Evolutionary conservation across 441 rosid genomes (phyloP).

Genomic region (Macaranga tanarius): DNA sequence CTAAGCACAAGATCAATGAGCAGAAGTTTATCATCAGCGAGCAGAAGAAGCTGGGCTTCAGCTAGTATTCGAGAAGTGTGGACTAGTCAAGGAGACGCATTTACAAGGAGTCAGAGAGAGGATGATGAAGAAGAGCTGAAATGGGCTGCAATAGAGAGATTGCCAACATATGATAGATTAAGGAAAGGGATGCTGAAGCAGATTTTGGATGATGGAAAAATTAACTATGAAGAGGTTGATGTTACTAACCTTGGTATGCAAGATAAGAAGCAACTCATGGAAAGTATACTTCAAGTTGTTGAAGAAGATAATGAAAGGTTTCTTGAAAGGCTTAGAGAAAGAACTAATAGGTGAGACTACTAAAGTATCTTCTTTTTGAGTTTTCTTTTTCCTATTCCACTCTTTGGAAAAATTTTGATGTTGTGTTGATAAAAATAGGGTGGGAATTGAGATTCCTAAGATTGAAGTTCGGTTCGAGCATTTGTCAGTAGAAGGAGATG

Average conservation of each 20-base stretch:
- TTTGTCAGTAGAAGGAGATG: slow-evolving; percentile 54
- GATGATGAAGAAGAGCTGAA: slow-evolving; percentile 62
- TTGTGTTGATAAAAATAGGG: slow-evolving; percentile 28
- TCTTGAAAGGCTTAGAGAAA: slow-evolving; percentile 44
- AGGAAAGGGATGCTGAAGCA: slow-evolving; percentile 43
- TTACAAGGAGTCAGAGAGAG: slow-evolving; percentile 44
- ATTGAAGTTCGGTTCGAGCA: slow-evolving; percentile 57
- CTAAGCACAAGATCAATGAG: slow-evolving; percentile 37
- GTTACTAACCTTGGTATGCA: slow-evolving; percentile 42
- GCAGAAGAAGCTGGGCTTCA: slow-evolving; percentile 44
- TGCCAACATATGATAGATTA: slow-evolving; percentile 56
- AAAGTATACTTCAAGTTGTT: slow-evolving; percentile 44
- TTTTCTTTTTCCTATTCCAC: background rate
- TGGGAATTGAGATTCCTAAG: slow-evolving; percentile 55
- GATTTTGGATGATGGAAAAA: slow-evolving; percentile 39
- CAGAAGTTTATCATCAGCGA: slow-evolving; percentile 36
- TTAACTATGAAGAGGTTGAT: slow-evolving; percentile 48
- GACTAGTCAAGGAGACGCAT: slow-evolving; percentile 40
- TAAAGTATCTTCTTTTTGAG: background rate
- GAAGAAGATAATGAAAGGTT: slow-evolving; percentile 60
- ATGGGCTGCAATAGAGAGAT: slow-evolving; percentile 70
- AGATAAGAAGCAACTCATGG: slow-evolving; percentile 46
- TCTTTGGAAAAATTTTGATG: background rate
- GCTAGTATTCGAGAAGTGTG: slow-evolving; percentile 45
- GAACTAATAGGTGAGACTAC: slow-evolving; percentile 44